phyloP scores from a whole-genome alignment of 139 green algal genomes.

The Zygnema cylindricum region DNA sequence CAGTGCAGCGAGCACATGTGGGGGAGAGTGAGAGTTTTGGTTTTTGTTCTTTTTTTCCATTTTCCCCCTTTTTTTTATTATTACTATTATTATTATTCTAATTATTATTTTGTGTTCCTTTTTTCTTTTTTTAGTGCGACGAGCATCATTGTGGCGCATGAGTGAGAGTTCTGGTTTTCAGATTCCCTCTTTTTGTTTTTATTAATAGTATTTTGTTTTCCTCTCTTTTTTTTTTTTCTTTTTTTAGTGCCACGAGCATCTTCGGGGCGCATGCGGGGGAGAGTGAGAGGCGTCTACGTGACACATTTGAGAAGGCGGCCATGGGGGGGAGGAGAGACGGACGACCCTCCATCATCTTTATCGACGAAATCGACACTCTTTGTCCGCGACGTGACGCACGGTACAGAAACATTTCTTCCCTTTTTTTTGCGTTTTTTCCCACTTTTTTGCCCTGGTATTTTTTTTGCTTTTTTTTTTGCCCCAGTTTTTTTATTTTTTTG shows the following conservation, averaged over 20 bases:
- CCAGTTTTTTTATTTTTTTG: not conserved
- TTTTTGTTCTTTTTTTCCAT: slow-evolving; percentile 10
- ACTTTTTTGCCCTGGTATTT: no score
- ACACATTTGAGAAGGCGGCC: slow-evolving; percentile 77
- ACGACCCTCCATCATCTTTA: slow-evolving; percentile 77
- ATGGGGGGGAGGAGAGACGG: slow-evolving; percentile 64
- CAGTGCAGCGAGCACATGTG: no score
- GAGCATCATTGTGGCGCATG: not conserved
- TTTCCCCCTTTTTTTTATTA: slow-evolving; percentile 20
- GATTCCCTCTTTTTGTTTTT: not conserved
- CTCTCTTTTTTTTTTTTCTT: not conserved
- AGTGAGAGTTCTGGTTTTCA: slow-evolving; percentile 4
- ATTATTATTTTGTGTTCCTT: not conserved
- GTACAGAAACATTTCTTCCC: slow-evolving; percentile 27
- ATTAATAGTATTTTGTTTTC: not conserved
- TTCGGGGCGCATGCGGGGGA: slow-evolving; percentile 73
- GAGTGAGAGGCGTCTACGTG: slow-evolving; percentile 82
- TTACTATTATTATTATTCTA: slow-evolving; percentile 25
- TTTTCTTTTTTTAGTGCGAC: not conserved
- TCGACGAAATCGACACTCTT: slow-evolving; percentile 89
- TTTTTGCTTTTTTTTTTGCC: no score
- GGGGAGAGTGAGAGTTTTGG: no score
- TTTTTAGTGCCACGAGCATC: slow-evolving; percentile 34
- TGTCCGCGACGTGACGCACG: slow-evolving; percentile 75
- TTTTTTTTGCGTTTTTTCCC: not conserved